Base-by-base conservation (phyloP, 805 yeast genomes). In the Lachancea sp. region DNA sequence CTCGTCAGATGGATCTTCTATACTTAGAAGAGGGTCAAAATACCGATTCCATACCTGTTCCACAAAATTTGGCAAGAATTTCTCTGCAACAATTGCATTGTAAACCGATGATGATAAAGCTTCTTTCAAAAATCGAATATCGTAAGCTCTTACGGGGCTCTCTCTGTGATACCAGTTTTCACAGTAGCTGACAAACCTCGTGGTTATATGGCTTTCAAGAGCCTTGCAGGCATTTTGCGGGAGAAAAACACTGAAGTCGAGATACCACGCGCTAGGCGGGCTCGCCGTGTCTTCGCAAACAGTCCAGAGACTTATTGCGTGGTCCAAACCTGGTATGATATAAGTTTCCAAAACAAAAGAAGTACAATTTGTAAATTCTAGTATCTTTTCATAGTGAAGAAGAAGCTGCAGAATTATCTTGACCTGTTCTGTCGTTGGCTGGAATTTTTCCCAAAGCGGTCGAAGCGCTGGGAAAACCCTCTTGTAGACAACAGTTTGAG, bases 261-360 rank as follows among this genome's bases (percentile, higher is more conserved):
- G 48, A 27, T 48, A 41, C 57, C 57, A 48, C 49, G 55, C 0
- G 31, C 49, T 43, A 3, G 57, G 55, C 19, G 44, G 35, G 9
- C 36, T 13, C n/a, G 15, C 2, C 8, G 15, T 12, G 5, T 37
- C 34, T 19, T 19, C 34, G 19, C 31, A 10, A 30, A 49, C 30
- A 8, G 60, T 50, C 79, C 79, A 75, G 0, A 51, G 49, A 3
- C 56, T 47, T 5, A 77, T 57, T 0, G 62, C 66, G 2, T 48
- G 18, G 0, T 53, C 33, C 3, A 79, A 55, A 29, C 63, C 67
- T 0, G 78, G 77, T 0, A 62, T 42, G 2, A 79, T 54, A 4
- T 60, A 56, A 2, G 53, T 55, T 5, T 54, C 44, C 3, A 65
- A 38, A 12, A 76, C 42, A 36, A 56, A 55, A 3, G 61, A 53